Evolutionary conservation across 2,329 filamentous ascomycete genomes (phyloP), one percentile per base, ranked within the genome.

Genomic region (Scopulariopsis brevicaulis): DNA sequence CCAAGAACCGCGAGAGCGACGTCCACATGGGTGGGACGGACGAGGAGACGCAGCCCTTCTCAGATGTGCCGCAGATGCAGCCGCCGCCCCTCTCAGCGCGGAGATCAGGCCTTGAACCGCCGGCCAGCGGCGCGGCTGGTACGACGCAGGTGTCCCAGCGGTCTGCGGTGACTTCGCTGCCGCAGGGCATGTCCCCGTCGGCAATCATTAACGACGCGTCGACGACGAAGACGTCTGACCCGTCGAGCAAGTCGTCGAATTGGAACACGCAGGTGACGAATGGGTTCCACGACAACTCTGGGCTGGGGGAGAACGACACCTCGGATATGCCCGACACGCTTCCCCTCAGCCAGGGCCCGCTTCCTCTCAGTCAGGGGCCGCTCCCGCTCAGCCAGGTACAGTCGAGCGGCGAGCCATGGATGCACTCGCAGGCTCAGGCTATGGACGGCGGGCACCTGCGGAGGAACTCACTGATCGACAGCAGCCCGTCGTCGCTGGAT

Each of bases 151-250:
- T 84, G 24, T 89, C 87, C 1, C 87, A 89, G 67, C 73, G 77
- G 52, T 87, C 85, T 4, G 77, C 74, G 1, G 70, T 85, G 52
- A 84, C 81, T 18, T 73, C 80, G 22, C 69, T 86, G 2, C 80
- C 83, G 1, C 72, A 77, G 0, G 82, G 80, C 4, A 73, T 83
- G 57, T 82, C 81, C 4, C 82, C 82, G 15, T 82, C 79, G 28
- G 80, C 79, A 14, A 70, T 80, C 59, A 74, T 85, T 57, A 96
- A 97, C 65, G 91, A 96, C 65, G 93, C 91, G 1, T 96, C 91
- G 2, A 95, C 92, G 1, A 96, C 92, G n/a, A 94, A 96, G 72
- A 92, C 89, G 2, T 90, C 89, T 1, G 84, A 88, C 61, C 81
- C 83, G 6, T 90, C 87, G 3, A 74, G 77, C 56, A 85, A 84